phyloP scores from a whole-genome alignment of 2,329 filamentous ascomycete species.

The Hypoxylon sp. region DNA sequence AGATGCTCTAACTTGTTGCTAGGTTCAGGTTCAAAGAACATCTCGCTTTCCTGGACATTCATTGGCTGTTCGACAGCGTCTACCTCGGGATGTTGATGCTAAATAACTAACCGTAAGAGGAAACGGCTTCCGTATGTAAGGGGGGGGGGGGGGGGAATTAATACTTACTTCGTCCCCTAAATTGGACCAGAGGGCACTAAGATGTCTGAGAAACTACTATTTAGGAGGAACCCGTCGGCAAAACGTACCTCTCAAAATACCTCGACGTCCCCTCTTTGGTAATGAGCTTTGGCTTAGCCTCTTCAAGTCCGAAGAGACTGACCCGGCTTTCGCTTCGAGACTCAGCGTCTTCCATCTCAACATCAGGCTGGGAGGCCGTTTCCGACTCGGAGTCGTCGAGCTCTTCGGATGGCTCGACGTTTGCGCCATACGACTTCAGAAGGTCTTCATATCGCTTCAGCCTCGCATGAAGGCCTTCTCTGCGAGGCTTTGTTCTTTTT shows the following conservation, averaged over 20 bases:
- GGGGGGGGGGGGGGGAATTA: slow-evolving; percentile 11
- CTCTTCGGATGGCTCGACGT: slow-evolving; percentile 46
- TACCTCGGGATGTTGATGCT: slow-evolving; percentile 45
- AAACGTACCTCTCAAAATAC: slow-evolving; percentile 49
- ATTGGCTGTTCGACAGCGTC: slow-evolving; percentile 25
- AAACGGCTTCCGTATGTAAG: background rate
- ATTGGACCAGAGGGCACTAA: slow-evolving; percentile 51
- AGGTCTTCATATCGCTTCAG: slow-evolving; percentile 45
- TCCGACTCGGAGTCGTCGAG: slow-evolving; percentile 43
- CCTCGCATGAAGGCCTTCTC: slow-evolving; percentile 47
- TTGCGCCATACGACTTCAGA: slow-evolving; percentile 44
- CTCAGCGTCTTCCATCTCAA: slow-evolving; percentile 38
- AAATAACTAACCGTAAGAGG: slow-evolving; percentile 23
- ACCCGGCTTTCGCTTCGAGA: slow-evolving; percentile 16
- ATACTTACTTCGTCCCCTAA: slow-evolving; percentile 52
- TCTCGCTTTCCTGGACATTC: slow-evolving; percentile 36
- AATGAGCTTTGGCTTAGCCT: slow-evolving; percentile 44
- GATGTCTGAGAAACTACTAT: slow-evolving; percentile 9
- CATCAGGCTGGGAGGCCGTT: slow-evolving; percentile 41
- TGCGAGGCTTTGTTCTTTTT: slow-evolving; percentile 43
- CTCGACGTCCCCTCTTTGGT: slow-evolving; percentile 44
- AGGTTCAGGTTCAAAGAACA: slow-evolving; percentile 38
- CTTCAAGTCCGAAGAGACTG: slow-evolving; percentile 26
- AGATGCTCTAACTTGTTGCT: slow-evolving; percentile 17
- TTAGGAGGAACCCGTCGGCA: background rate